Base-by-base conservation (phyloP, 805 yeast genomes). In the Metschnikowia continentalis region DNA sequence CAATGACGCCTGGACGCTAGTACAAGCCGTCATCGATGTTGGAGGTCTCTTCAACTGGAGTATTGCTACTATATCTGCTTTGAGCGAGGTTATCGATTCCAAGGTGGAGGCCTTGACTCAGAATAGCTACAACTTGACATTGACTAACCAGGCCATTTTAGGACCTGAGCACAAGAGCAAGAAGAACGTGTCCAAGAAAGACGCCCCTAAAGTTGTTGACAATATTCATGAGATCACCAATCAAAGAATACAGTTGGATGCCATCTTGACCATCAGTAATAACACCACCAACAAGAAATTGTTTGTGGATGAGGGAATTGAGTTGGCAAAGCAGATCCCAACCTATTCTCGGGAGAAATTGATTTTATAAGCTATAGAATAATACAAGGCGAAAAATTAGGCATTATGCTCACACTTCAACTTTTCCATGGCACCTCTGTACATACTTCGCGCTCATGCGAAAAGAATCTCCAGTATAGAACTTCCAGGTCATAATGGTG, bases 41-140 rank as follows among this genome's bases (percentile, higher is more conserved):
- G 84, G 84, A 48, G 94, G 94, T 0, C 68, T 88, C 43, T 80
- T 87, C 63, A 80, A 82, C 54, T 81, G 88, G 80, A 77, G 79
- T 46, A 71, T 74, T 35, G 77, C 79, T 6, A 74, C 80, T 35
- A 68, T 84, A 45, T 69, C 70, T 22, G 66, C 66, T 19, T 72
- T 85, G 50, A 67, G 75, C 40, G 63, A 55, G 15, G 69, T 75
- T n/a, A 68, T 86, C 23, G 72, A 70, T 32, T 52, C 62, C 14
- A 81, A 81, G 61, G 72, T 84, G 15, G 74, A 74, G 11, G 65
- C 77, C 49, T 54, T 75, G 63, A 60, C 69, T 56, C 60, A 70
- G 57, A 73, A 75, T 64, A 58, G 78, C 57, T 70, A 65, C 70
- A 66, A 72, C 57, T 68, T 79, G 55, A 75, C 80, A 1, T 65